Evolutionary conservation across 1,284 basidiomycete species (phyloP).

Genomic region (Heliocybe sulcata): DNA sequence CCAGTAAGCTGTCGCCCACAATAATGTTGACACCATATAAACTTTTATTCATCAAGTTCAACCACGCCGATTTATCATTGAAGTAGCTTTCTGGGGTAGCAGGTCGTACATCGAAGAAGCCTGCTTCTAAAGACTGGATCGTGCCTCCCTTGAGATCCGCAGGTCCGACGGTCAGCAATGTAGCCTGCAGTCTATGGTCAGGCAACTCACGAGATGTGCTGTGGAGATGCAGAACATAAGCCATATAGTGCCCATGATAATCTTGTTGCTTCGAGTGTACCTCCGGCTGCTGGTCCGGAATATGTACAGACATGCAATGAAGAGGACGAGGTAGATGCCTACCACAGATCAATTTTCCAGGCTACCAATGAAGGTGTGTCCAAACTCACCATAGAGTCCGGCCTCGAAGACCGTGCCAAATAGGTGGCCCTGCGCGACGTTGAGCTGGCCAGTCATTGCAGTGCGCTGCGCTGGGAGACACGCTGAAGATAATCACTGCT

Average conservation of each 20-base stretch:
- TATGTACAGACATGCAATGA: constrained; percentile 1
- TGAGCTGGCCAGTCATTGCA: background rate
- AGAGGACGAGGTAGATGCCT: constrained; percentile 3
- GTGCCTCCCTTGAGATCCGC: background rate
- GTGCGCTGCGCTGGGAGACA: too few relatives aligned
- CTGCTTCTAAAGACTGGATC: background rate
- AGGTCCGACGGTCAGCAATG: too few relatives aligned
- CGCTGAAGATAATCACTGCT: too few relatives aligned
- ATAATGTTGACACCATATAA: constrained; percentile 1
- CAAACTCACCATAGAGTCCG: background rate
- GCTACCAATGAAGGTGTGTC: background rate
- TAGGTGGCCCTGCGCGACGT: constrained; percentile 4
- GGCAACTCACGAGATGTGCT: background rate
- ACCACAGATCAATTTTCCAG: background rate
- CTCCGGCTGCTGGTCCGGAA: background rate
- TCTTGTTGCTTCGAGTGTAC: background rate
- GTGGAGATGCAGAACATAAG: constrained; percentile 2
- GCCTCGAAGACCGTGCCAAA: constrained; percentile 3
- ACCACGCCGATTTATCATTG: background rate
- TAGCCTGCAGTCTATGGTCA: background rate
- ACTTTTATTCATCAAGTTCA: constrained; percentile 2
- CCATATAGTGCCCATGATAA: constrained; percentile 1
- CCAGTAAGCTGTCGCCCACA: constrained; percentile 2
- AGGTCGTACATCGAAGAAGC: background rate
- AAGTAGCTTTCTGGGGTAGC: background rate